Conservation (phyloP, 2,329 filamentous ascomycete genomes). For the Ceratocystis alfenasii region DNA sequence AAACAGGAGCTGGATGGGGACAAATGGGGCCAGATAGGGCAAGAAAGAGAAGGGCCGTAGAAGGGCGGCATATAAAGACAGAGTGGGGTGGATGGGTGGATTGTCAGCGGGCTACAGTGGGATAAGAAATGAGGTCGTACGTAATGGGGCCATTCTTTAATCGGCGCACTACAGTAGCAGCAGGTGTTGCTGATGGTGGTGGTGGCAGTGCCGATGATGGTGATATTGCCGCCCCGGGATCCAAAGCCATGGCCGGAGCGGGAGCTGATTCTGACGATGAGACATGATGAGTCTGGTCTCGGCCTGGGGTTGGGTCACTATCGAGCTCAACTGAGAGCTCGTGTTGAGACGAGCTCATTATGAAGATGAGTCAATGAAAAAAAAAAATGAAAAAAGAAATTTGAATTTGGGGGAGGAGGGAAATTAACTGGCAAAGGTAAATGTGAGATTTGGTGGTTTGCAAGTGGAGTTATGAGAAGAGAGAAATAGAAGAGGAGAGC, state of each 20-base stretch:
- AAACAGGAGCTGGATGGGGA: background rate
- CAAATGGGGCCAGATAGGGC: background rate
- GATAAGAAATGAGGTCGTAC: slow-evolving; percentile 15
- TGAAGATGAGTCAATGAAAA: background rate
- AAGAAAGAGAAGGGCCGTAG: background rate
- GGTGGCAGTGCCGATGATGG: background rate
- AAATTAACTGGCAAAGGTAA: no score
- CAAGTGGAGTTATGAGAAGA: background rate
- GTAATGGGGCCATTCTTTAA: slow-evolving; percentile 22
- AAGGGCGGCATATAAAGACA: background rate
- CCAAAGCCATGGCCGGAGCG: background rate
- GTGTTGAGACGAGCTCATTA: slow-evolving; percentile 12
- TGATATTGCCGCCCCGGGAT: no score
- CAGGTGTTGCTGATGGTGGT: background rate
- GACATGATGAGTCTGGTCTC: background rate
- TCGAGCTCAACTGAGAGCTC: background rate
- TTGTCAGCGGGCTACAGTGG: background rate
- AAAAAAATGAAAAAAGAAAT: background rate
- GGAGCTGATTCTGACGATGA: background rate
- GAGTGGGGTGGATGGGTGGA: slow-evolving; percentile 3
- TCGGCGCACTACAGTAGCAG: slow-evolving; percentile 13
- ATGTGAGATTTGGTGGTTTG: background rate
- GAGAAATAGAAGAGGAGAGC: background rate
- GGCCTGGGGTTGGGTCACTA: background rate
- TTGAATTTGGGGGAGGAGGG: background rate